These are phyloP conservation scores for Coniosporium apollinis DNA, from an alignment of 495 filamentous ascomycete species.

Conservation along the genomic window DNA sequence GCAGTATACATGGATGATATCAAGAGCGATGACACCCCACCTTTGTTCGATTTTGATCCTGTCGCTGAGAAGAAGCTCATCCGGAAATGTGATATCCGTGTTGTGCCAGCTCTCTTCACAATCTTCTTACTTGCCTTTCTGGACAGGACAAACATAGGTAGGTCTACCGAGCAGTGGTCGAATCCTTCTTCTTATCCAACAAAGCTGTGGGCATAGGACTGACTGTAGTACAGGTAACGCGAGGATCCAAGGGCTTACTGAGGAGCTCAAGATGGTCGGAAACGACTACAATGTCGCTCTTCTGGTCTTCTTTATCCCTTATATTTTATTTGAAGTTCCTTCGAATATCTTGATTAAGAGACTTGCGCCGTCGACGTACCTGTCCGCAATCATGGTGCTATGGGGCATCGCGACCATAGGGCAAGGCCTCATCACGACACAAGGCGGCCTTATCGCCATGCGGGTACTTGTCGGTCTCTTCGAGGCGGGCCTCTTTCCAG, in stretches of 20 bases:
- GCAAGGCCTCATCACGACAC: slow-evolving; percentile 39
- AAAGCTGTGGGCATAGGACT: neutral
- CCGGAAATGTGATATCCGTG: slow-evolving; percentile 14
- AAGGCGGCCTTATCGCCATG: slow-evolving; percentile 37
- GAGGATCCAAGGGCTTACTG: slow-evolving; percentile 39
- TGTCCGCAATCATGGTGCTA: slow-evolving; percentile 34
- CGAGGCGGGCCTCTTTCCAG: slow-evolving; percentile 42
- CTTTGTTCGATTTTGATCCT: slow-evolving; percentile 10
- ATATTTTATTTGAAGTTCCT: slow-evolving; percentile 48
- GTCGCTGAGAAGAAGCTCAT: slow-evolving; percentile 16
- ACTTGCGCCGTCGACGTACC: slow-evolving; percentile 40
- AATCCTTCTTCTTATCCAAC: neutral
- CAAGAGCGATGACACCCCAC: slow-evolving; percentile 1
- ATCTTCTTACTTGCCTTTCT: slow-evolving; percentile 30
- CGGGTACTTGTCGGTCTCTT: slow-evolving; percentile 42
- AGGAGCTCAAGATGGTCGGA: slow-evolving; percentile 38
- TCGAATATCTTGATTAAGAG: slow-evolving; percentile 50
- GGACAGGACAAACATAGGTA: slow-evolving; percentile 37
- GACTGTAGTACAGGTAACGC: slow-evolving; percentile 32
- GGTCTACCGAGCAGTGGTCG: neutral
- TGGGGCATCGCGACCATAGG: slow-evolving; percentile 42
- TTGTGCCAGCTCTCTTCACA: slow-evolving; percentile 27
- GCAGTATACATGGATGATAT: neutral
- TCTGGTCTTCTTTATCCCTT: slow-evolving; percentile 49
- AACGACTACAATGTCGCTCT: slow-evolving; percentile 45